A percentile compares a stretch with the other conserved stretches of the same genome.
phyloP scores from a whole-genome alignment of 2,329 filamentous ascomycete species.

The Aspergillus sp. region DNA sequence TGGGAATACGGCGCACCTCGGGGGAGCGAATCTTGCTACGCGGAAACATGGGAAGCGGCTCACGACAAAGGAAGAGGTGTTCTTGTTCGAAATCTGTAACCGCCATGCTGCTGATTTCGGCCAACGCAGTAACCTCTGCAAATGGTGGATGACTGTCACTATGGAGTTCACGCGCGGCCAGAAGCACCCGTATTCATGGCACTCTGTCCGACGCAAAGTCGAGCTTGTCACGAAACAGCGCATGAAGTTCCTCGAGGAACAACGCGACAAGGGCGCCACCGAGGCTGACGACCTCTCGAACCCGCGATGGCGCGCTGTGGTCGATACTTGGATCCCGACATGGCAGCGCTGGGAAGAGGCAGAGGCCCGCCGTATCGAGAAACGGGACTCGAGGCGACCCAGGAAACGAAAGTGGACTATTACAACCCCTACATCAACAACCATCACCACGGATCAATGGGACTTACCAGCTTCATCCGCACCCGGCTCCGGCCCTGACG shows the following conservation, averaged over 20 bases:
- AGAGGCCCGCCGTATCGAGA: conserved; percentile 38
- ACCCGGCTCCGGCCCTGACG: background rate
- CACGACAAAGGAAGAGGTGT: conserved; percentile 42
- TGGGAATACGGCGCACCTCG: background rate
- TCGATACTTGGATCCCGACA: conserved; percentile 44
- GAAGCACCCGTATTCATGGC: conserved; percentile 44
- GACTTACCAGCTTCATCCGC: conserved; percentile 11
- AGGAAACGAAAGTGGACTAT: conserved; percentile 27
- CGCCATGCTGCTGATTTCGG: conserved; percentile 38
- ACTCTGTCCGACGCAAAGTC: conserved; percentile 44
- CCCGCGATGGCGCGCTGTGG: conserved; percentile 38
- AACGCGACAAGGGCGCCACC: conserved; percentile 27
- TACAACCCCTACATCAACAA: background rate
- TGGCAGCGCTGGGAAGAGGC: conserved; percentile 42
- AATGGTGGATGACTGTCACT: conserved; percentile 43
- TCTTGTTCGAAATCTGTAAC: conserved; percentile 43
- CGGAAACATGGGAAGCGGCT: conserved; percentile 40
- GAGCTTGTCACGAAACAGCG: conserved; percentile 43
- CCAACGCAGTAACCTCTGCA: conserved; percentile 42
- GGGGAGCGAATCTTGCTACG: conserved; percentile 16
- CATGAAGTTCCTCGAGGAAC: conserved; percentile 39
- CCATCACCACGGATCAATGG: conserved; percentile 5
- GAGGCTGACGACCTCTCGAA: conserved; percentile 34
- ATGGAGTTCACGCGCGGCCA: conserved; percentile 38
- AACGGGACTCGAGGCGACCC: conserved; percentile 35